Evolutionary conservation across 1,284 basidiomycete species (phyloP).

Genomic region (Fomitopsis schrenkii): DNA sequence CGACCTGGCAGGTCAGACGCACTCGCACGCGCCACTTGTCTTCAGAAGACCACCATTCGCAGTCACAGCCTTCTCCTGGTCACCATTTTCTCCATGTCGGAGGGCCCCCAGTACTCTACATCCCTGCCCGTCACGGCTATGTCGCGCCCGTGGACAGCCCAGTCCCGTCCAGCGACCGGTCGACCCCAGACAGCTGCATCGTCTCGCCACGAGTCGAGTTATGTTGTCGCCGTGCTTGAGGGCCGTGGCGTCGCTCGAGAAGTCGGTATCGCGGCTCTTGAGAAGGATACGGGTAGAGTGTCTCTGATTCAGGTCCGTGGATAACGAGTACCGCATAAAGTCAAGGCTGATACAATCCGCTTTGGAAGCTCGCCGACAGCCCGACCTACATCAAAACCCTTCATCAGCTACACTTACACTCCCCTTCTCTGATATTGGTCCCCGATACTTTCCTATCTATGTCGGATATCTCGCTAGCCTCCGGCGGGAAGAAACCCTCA

Average conservation of each 20-base stretch:
- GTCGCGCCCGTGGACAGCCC: conserved; percentile 26
- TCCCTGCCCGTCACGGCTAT: conserved; percentile 16
- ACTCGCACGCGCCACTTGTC: not conserved
- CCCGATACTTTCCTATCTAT: conserved; percentile 73
- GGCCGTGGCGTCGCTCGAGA: conserved; percentile 75
- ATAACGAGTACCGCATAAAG: not conserved
- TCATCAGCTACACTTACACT: conserved; percentile 79
- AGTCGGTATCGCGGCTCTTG: conserved; percentile 83
- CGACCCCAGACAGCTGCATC: conserved; percentile 63
- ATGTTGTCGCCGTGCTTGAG: conserved; percentile 67
- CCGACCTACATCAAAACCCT: conserved; percentile 85
- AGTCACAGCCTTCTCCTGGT: not conserved
- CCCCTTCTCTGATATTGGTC: conserved; percentile 69
- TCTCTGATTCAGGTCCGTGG: conserved; percentile 61
- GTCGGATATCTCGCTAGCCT: conserved; percentile 40
- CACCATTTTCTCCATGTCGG: conserved; percentile 7
- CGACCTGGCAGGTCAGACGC: not conserved
- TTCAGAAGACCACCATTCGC: too few relatives aligned
- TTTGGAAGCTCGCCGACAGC: conserved; percentile 68
- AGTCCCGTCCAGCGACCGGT: conserved; percentile 31
- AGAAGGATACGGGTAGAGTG: conserved; percentile 74
- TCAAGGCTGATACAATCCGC: not conserved
- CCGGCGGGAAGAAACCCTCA: conserved; percentile 40
- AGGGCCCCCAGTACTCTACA: not conserved
- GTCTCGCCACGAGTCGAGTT: conserved; percentile 50